Evolutionary conservation across 768 basidiomycete genomes (phyloP).

Genomic region (Rhizopogon sp.): DNA sequence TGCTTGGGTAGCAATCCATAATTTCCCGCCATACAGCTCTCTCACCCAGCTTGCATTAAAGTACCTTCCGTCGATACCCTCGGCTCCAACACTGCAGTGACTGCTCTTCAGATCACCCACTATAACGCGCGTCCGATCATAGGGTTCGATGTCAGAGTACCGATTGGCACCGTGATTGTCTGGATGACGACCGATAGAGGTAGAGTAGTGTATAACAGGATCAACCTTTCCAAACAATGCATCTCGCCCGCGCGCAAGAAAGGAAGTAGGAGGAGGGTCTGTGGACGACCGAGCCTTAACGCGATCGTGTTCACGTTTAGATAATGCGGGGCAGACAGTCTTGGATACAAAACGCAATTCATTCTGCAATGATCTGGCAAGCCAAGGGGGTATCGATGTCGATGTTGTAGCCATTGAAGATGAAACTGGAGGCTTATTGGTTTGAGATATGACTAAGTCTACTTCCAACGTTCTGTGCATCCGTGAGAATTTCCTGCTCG

Average conservation of each 20-base stretch:
- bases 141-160: slow-evolving; percentile 70
- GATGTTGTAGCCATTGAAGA: not conserved
- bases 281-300: slow-evolving; percentile 19
- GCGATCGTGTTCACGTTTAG: slow-evolving; percentile 34
- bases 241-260: slow-evolving; percentile 3
- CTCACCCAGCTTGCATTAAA: slow-evolving; percentile 86
- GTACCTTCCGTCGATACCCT: slow-evolving; percentile 41
- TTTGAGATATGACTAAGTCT: too few species aligned
- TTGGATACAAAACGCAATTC: not conserved
- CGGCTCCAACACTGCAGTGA: slow-evolving; percentile 6
- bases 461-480: not conserved
- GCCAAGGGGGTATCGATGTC: not conserved
- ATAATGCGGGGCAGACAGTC: slow-evolving; percentile 29
- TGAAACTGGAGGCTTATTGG: not conserved
- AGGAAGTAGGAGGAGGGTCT: not conserved
- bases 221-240: slow-evolving; percentile 13
- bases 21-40: slow-evolving; percentile 65
- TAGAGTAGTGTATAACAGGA: slow-evolving; percentile 47
- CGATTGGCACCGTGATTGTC: slow-evolving; percentile 53
- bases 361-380: not conserved
- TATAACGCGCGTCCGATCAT: slow-evolving; percentile 76
- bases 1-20: slow-evolving; percentile 87
- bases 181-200: slow-evolving; percentile 41
- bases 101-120: slow-evolving; percentile 23
- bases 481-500: not conserved